Percentiles rank a stretch among this genome's conserved stretches.
These are phyloP conservation scores for Barnettozyma wickerhamii DNA, from an alignment of 805 yeast species.

Conservation along the genomic window DNA sequence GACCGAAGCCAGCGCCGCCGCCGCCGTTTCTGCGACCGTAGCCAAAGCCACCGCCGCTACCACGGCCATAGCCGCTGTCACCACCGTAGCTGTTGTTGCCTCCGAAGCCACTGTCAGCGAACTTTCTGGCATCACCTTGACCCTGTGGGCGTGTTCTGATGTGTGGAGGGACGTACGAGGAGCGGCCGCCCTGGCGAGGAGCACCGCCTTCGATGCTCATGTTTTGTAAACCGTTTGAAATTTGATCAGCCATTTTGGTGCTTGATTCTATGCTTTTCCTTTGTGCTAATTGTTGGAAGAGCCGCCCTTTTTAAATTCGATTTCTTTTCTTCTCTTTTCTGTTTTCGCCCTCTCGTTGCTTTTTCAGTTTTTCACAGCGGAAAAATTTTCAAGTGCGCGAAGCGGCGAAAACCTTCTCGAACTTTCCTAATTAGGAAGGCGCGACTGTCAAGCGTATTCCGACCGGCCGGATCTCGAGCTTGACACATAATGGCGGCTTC, in stretches of 20 bases:
- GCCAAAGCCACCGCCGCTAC: slow-evolving; percentile 20
- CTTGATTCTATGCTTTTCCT: neutral
- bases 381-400: no score
- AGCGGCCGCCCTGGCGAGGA: slow-evolving; percentile 22
- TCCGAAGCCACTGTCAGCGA: slow-evolving; percentile 1
- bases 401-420: neutral
- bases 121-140: slow-evolving; percentile 14
- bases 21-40: slow-evolving; percentile 28
- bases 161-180: slow-evolving; percentile 57
- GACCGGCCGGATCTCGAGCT: no score
- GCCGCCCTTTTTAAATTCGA: neutral
- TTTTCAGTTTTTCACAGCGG: neutral
- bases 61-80: slow-evolving; percentile 16
- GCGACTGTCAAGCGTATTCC: no score
- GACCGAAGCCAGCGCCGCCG: no score
- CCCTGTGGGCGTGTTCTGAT: slow-evolving; percentile 31
- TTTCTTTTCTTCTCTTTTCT: slow-evolving; percentile 3
- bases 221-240: slow-evolving; percentile 53
- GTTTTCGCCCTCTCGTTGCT: neutral
- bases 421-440: neutral
- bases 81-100: slow-evolving; percentile 15
- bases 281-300: neutral
- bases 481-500: no score
- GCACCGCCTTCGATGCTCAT: slow-evolving; percentile 42
- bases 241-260: slow-evolving; percentile 42